Percentiles rank a stretch among this genome's conserved stretches.
Evolutionary conservation across 805 yeast genomes (phyloP).

Genomic region (Peterozyma xylosa): DNA sequence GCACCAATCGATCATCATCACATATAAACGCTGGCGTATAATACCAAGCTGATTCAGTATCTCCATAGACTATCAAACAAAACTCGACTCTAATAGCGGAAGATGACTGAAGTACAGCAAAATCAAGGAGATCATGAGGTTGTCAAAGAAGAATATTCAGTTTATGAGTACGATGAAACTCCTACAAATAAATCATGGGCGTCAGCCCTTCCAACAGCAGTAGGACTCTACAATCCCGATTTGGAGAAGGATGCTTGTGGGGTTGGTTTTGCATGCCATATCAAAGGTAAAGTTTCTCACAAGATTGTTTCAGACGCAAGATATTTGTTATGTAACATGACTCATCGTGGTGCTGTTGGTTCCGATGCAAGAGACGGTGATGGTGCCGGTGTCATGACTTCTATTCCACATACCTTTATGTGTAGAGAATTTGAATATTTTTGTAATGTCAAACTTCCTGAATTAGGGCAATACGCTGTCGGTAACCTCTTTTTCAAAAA

Average conservation of each 20-base stretch:
- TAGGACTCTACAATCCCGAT: conserved; percentile 92
- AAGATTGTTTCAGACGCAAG: conserved; percentile 90
- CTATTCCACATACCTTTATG: conserved; percentile 87
- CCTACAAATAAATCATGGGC: conserved; percentile 90
- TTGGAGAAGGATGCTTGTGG: conserved; percentile 97
- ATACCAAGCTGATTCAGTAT: no score
- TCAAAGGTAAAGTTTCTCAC: conserved; percentile 82
- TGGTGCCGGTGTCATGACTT: conserved; percentile 95
- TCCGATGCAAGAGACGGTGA: conserved; percentile 95
- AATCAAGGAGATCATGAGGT: conserved; percentile 1
- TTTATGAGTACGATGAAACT: conserved; percentile 65
- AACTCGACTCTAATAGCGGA: no score
- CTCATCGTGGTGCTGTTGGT: conserved; percentile 98
- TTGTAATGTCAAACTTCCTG: conserved; percentile 62
- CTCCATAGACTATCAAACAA: no score
- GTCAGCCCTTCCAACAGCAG: conserved; percentile 71
- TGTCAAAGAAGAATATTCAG: conserved; percentile 16
- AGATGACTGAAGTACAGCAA: conserved; percentile 1
- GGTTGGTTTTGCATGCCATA: conserved; percentile 94
- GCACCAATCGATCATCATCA: no score
- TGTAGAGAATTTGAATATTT: conserved; percentile 73
- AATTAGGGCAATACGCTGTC: conserved; percentile 82
- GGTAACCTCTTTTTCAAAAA: conserved; percentile 94
- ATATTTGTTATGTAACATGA: conserved; percentile 88
- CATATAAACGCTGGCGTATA: no score